Conservation (phyloP, 148 eudicot genomes). For the Cornus controversa region DNA sequence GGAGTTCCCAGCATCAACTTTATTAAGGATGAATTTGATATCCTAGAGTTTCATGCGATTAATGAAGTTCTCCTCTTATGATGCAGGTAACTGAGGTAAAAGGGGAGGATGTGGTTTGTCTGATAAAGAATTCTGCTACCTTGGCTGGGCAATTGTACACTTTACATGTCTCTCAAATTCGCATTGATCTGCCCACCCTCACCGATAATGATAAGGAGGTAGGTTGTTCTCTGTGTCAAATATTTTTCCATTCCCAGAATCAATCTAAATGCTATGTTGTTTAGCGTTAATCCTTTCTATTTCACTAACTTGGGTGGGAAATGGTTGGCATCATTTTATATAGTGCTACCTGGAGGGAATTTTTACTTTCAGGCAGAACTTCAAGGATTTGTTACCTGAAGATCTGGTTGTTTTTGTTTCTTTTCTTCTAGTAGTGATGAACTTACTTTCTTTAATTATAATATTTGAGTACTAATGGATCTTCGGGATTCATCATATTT, state of each 20-base stretch:
- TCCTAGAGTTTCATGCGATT: not conserved
- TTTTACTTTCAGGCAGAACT: not conserved
- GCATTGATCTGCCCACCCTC: conserved; percentile 51
- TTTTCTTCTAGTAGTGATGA: conserved; percentile 3
- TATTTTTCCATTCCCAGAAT: not conserved
- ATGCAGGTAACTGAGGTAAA: conserved; percentile 45
- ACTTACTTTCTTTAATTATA: not conserved
- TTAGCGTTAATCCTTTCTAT: not conserved
- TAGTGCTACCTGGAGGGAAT: not conserved
- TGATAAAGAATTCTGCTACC: conserved; percentile 50
- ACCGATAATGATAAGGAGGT: conserved; percentile 51
- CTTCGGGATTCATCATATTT: not conserved
- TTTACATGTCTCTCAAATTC: conserved; percentile 58
- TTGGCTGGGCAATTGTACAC: conserved; percentile 44
- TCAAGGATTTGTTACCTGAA: not conserved
- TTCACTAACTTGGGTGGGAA: not conserved
- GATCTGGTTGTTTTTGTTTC: conserved; percentile 9
- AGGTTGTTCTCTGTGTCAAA: conserved; percentile 1
- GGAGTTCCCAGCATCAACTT: not conserved
- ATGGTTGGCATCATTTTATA: conserved; percentile 1
- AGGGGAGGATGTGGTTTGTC: conserved; percentile 51
- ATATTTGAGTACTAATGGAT: not conserved
- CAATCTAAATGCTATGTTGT: not conserved
- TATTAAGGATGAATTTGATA: not conserved
- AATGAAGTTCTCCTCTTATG: conserved; percentile 7